Evolutionary conservation across 495 filamentous ascomycete species (phyloP).

Genomic region (Rostrohypoxylon terebratum): DNA sequence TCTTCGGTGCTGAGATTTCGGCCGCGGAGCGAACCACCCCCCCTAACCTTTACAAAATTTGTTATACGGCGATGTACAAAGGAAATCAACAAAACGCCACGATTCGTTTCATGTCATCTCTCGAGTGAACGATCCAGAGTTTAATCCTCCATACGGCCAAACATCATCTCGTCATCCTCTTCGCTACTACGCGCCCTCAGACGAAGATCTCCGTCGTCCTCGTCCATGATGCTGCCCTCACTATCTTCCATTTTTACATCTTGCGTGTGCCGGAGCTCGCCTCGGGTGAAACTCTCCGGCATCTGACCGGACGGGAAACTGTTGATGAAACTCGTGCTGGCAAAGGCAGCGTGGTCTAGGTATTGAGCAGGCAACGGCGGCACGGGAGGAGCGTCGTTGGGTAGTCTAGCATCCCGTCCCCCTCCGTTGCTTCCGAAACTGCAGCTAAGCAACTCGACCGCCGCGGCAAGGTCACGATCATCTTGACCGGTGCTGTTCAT

Average conservation of each 20-base stretch:
- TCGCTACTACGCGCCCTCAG: constrained; percentile 78
- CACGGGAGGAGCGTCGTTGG: constrained; percentile 84
- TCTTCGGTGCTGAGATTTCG: constrained; percentile 69
- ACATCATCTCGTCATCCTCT: constrained; percentile 89
- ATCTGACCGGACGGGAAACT: constrained; percentile 63
- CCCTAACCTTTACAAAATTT: constrained; percentile 51
- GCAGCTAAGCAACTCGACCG: constrained; percentile 88
- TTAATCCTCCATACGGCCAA: constrained; percentile 96
- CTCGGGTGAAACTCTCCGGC: constrained; percentile 63
- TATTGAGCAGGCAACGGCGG: constrained; percentile 82
- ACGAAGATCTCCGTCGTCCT: constrained; percentile 80
- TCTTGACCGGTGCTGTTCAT: constrained; percentile 73
- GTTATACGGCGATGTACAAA: constrained; percentile 64
- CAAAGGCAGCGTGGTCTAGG: constrained; percentile 63
- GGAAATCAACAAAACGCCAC: constrained; percentile 49
- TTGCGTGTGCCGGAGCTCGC: constrained; percentile 54
- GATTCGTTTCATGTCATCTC: constrained; percentile 45
- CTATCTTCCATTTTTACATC: constrained; percentile 78
- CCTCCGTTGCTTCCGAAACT: constrained; percentile 81
- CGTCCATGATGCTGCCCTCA: constrained; percentile 74
- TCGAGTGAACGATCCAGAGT: constrained; percentile 27
- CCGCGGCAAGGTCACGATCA: constrained; percentile 86
- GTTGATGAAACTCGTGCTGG: constrained; percentile 63
- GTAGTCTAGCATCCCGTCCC: constrained; percentile 74
- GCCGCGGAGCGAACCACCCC: constrained; percentile 65